Percentiles rank a stretch among this genome's conserved stretches.
phyloP scores from a whole-genome alignment of 495 filamentous ascomycete genomes.

The Oleoguttula mirabilis region DNA sequence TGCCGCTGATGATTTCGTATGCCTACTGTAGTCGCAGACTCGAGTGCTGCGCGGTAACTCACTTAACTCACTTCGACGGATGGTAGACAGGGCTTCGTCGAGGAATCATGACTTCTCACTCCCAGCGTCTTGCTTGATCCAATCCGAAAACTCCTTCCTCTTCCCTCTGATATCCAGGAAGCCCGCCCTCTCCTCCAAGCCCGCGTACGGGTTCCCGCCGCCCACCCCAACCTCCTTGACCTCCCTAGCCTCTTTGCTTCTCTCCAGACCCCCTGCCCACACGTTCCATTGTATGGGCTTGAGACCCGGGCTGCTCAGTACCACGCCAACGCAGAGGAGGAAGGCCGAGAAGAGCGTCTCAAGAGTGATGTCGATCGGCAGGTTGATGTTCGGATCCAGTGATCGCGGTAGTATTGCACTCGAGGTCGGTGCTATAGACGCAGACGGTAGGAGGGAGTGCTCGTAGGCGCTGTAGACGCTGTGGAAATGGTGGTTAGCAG shows the following conservation, averaged over 20 bases:
- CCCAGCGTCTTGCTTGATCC: slow-evolving; percentile 19
- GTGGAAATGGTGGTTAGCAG: slow-evolving; percentile 17
- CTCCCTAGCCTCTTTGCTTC: slow-evolving; percentile 18
- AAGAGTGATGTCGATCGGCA: slow-evolving; percentile 33
- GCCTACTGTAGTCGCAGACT: too few relatives aligned
- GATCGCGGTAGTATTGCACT: slow-evolving; percentile 10
- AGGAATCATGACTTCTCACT: neutral
- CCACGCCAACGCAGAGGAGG: slow-evolving; percentile 31
- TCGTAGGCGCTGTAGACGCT: slow-evolving; percentile 38
- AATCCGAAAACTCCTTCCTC: slow-evolving; percentile 33
- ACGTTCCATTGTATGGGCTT: slow-evolving; percentile 32
- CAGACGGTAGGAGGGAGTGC: slow-evolving; percentile 25
- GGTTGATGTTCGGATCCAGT: slow-evolving; percentile 16
- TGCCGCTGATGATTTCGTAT: too few relatives aligned
- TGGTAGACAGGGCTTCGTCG: too few relatives aligned
- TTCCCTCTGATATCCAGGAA: slow-evolving; percentile 34
- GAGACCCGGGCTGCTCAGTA: slow-evolving; percentile 26
- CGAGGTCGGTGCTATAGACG: slow-evolving; percentile 7
- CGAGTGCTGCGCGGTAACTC: too few relatives aligned
- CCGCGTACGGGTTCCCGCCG: slow-evolving; percentile 29
- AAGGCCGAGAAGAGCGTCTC: slow-evolving; percentile 32
- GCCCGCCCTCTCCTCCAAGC: slow-evolving; percentile 29
- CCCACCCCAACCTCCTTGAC: slow-evolving; percentile 20
- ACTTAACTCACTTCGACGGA: too few relatives aligned
- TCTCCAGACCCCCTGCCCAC: slow-evolving; percentile 32